Conservation (phyloP, 371 early-diverging fungal genomes). For the Coemansia sp. region DNA sequence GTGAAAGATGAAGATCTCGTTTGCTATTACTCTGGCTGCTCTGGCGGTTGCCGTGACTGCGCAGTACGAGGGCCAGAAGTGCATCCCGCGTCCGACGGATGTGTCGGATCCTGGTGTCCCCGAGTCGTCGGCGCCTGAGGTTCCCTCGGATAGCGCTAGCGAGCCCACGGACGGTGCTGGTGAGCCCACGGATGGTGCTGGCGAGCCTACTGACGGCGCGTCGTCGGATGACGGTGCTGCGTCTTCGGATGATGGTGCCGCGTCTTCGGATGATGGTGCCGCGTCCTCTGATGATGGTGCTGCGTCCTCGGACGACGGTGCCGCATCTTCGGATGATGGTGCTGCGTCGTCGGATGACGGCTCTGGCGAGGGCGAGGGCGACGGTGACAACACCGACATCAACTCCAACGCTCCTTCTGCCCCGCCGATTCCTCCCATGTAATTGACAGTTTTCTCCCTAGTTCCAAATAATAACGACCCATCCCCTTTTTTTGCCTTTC, state of each 20-base stretch:
- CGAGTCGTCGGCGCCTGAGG: slow-evolving; percentile 6
- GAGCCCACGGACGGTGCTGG: background rate
- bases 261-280: background rate
- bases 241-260: background rate
- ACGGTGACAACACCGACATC: slow-evolving; percentile 1
- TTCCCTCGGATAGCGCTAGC: background rate
- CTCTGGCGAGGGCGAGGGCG: background rate
- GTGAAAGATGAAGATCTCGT: slow-evolving; percentile 34
- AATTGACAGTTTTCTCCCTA: background rate
- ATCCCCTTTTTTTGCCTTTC: background rate
- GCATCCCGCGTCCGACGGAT: slow-evolving; percentile 37
- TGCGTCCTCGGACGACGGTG: background rate
- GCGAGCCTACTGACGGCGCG: background rate
- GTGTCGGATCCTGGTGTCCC: slow-evolving; percentile 3
- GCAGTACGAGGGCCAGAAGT: slow-evolving; percentile 12
- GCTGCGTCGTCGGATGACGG: background rate
- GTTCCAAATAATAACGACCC: background rate
- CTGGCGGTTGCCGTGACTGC: slow-evolving; percentile 31
- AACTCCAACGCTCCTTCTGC: slow-evolving; percentile 1
- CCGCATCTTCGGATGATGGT: background rate
- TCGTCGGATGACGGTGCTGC: background rate
- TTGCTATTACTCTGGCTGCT: slow-evolving; percentile 22
- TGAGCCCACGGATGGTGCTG: background rate
- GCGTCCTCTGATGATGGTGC: background rate
- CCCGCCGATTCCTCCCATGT: background rate